Percentiles rank a stretch among this genome's conserved stretches.
Conservation (phyloP, 352 stramenopile genomes). For the Globisporangium radiosum region DNA sequence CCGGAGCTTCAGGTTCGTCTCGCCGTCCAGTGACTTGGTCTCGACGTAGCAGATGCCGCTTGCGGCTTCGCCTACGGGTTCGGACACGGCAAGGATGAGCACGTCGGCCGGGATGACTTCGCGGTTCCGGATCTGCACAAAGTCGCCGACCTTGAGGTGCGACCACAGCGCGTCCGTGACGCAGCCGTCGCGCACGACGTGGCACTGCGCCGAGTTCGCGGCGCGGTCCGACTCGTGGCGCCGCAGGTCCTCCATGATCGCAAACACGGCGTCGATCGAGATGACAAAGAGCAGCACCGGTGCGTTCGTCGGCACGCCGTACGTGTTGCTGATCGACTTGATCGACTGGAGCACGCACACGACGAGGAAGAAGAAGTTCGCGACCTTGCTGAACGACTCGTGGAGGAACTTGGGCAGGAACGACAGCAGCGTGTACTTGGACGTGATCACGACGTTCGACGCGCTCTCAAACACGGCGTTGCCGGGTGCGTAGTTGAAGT, state of each 20-base stretch:
- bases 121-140: slow-evolving; percentile 70
- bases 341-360: slow-evolving; percentile 87
- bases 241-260: slow-evolving; percentile 81
- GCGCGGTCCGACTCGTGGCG: slow-evolving; percentile 75
- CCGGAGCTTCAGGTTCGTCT: slow-evolving; percentile 91
- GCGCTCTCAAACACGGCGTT: slow-evolving; percentile 65
- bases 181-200: slow-evolving; percentile 58
- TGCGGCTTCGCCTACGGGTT: slow-evolving; percentile 57
- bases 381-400: slow-evolving; percentile 85
- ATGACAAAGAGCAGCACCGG: slow-evolving; percentile 88
- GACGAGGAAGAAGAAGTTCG: slow-evolving; percentile 93
- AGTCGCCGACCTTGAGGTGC: slow-evolving; percentile 82
- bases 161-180: slow-evolving; percentile 75
- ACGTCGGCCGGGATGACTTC: slow-evolving; percentile 83
- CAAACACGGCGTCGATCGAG: slow-evolving; percentile 86
- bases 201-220: slow-evolving; percentile 72
- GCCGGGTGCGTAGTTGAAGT: slow-evolving; percentile 59
- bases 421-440: slow-evolving; percentile 85
- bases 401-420: slow-evolving; percentile 88
- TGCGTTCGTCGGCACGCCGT: slow-evolving; percentile 71
- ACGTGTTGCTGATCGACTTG: slow-evolving; percentile 76
- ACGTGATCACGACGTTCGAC: slow-evolving; percentile 85
- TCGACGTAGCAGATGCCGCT: slow-evolving; percentile 88
- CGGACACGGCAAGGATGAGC: slow-evolving; percentile 68
- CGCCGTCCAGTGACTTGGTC: slow-evolving; percentile 88